Base-by-base conservation (phyloP, 192 early-diverging fungal genomes). In the Diversispora epigaea region DNA sequence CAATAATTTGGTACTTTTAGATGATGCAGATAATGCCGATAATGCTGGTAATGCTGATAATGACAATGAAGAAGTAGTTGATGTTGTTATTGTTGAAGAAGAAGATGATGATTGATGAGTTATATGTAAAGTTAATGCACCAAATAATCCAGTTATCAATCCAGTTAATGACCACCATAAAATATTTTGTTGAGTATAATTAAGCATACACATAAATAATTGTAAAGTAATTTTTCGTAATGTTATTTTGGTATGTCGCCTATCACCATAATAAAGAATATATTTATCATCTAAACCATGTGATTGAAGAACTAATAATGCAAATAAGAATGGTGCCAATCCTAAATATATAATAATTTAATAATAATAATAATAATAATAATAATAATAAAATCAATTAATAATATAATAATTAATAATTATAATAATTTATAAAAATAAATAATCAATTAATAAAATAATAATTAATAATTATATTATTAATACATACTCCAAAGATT, bases 91-190 rank as follows among this genome's bases (percentile, higher is more conserved):
- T n/a, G n/a, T n/a, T n/a, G n/a, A n/a, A n/a, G n/a, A n/a, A n/a
- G n/a, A n/a, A n/a, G 25, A 32, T 32, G 2, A 32, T 32, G 25
- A 32, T 32, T 32, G 12, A 12, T 61, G 58, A 25, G 7, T 61
- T 61, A 39, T n/a, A 39, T 78, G 81, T 45, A 85, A 77, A 12
- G 70, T 6, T 19, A 87, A 11, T 0, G 80, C 72, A 10, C 77
- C 80, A 39, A 87, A 67, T 41, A 81, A 79, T 4, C 86, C 86
- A 22, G 82, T 78, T 12, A 81, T n/a, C 32, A 85, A 65, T 15
- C 86, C 84, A 39, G 84, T 72, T 22, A 83, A 68, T 49, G 86
- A 83, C 86, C 86, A 87, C 86, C 86, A 87, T 12, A 87, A 70
- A 71, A 85, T 82, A 39, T 83, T 87, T 74, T 84, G 84, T 6